These are phyloP conservation scores for Phyllosticta citrichinensis DNA, from an alignment of 2,329 filamentous ascomycete species.

Conservation along the genomic window DNA sequence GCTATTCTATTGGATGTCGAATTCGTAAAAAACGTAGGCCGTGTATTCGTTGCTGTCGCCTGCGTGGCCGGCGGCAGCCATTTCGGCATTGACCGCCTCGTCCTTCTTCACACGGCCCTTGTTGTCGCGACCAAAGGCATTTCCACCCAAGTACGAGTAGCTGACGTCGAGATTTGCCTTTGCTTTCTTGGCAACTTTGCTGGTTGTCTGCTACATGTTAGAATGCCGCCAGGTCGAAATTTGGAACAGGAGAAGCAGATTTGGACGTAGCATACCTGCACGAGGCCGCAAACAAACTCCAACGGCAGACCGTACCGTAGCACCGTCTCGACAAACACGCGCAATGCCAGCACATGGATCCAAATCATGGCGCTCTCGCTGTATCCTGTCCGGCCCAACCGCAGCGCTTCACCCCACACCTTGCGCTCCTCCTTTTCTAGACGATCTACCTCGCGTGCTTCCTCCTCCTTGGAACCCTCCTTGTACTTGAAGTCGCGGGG, in stretches of 20 bases:
- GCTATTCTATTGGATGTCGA: slow-evolving; percentile 50
- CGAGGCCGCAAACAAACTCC: slow-evolving; percentile 74
- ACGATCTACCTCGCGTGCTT: slow-evolving; percentile 75
- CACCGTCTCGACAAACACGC: slow-evolving; percentile 98
- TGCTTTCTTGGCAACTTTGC: slow-evolving; percentile 72
- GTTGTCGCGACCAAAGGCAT: slow-evolving; percentile 87
- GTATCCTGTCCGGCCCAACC: slow-evolving; percentile 83
- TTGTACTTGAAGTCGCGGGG: slow-evolving; percentile 90
- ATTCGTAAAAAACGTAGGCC: slow-evolving; percentile 94
- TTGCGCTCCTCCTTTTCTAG: slow-evolving; percentile 79
- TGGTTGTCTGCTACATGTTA: slow-evolving; percentile 51
- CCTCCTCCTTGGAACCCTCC: slow-evolving; percentile 80
- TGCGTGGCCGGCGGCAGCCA: slow-evolving; percentile 62
- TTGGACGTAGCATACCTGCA: slow-evolving; percentile 55
- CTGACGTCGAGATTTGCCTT: slow-evolving; percentile 58
- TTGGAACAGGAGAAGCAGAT: not conserved
- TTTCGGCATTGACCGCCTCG: slow-evolving; percentile 69
- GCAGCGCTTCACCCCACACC: slow-evolving; percentile 82
- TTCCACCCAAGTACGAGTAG: slow-evolving; percentile 89
- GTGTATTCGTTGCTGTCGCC: slow-evolving; percentile 78
- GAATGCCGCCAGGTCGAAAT: not conserved
- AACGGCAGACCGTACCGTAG: slow-evolving; percentile 86
- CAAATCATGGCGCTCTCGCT: slow-evolving; percentile 94
- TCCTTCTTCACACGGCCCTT: slow-evolving; percentile 87
- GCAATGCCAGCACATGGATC: slow-evolving; percentile 80